phyloP scores from a whole-genome alignment of 2,329 filamentous ascomycete genomes.

The Ophiocordyceps unilateralis region DNA sequence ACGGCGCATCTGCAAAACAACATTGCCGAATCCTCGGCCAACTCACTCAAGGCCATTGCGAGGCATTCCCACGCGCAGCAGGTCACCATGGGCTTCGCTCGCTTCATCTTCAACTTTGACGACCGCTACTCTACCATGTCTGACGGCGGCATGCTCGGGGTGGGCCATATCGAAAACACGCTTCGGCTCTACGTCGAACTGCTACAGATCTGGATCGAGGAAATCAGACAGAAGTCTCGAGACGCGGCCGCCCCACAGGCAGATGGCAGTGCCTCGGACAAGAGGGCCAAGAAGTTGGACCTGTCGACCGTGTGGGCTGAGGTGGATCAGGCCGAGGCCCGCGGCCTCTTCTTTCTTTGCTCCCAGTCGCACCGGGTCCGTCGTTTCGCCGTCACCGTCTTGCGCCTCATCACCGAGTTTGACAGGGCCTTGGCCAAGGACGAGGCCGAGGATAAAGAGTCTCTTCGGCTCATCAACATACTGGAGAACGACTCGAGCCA shows the following conservation, averaged over 20 bases:
- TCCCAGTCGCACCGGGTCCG: slow-evolving; percentile 85
- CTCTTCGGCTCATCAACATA: slow-evolving; percentile 68
- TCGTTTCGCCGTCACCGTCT: slow-evolving; percentile 77
- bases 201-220: slow-evolving; percentile 92
- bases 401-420: slow-evolving; percentile 85
- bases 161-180: slow-evolving; percentile 88
- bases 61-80: slow-evolving; percentile 84
- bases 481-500: slow-evolving; percentile 77
- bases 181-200: slow-evolving; percentile 84
- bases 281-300: slow-evolving; percentile 62
- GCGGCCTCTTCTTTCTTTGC: slow-evolving; percentile 92
- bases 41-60: slow-evolving; percentile 89
- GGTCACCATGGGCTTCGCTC: slow-evolving; percentile 88
- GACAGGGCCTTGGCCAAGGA: slow-evolving; percentile 71
- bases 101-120: slow-evolving; percentile 98
- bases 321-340: slow-evolving; percentile 91
- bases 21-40: slow-evolving; percentile 81
- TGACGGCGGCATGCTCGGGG: slow-evolving; percentile 88
- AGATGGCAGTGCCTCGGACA: slow-evolving; percentile 48
- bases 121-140: slow-evolving; percentile 96
- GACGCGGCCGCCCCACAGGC: slow-evolving; percentile 49
- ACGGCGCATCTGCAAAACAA: slow-evolving; percentile 89
- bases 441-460: slow-evolving; percentile 39
- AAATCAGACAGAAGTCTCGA: slow-evolving; percentile 73
- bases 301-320: slow-evolving; percentile 78